Evolutionary conservation across 768 basidiomycete genomes (phyloP).

Genomic region (Suillus cothurnatus): DNA sequence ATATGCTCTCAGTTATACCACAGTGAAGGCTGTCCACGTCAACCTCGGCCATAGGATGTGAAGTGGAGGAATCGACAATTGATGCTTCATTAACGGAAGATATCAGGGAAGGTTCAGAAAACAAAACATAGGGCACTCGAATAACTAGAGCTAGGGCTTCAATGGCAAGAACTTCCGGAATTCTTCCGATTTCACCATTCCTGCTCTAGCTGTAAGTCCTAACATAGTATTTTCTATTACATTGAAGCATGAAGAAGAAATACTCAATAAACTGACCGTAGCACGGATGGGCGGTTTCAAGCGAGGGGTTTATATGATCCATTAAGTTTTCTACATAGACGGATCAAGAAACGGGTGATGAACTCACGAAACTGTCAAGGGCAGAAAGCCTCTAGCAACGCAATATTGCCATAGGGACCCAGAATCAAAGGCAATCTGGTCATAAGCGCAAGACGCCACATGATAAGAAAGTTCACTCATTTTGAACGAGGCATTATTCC

Average conservation of each 20-base stretch:
- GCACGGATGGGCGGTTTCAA: constrained; percentile 13
- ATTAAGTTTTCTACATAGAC: too few species aligned
- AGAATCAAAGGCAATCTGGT: too few species aligned
- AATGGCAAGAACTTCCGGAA: constrained; percentile 4
- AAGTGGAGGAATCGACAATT: background rate
- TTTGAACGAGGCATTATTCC: too few species aligned
- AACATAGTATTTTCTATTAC: background rate
- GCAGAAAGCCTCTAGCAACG: too few species aligned
- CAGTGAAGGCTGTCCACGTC: constrained; percentile 65
- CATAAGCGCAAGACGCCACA: too few species aligned
- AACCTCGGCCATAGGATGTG: constrained; percentile 42
- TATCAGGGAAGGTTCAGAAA: background rate
- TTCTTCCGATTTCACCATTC: background rate
- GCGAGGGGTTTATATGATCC: too few species aligned
- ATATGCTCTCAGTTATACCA: constrained; percentile 45
- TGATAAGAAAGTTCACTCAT: too few species aligned
- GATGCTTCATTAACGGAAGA: background rate
- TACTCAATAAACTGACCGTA: constrained; percentile 31
- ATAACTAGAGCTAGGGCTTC: background rate
- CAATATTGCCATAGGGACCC: too few species aligned
- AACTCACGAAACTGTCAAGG: too few species aligned
- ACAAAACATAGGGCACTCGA: background rate
- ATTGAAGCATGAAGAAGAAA: background rate
- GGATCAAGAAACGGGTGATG: too few species aligned
- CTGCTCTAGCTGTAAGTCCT: constrained; percentile 10